Conservation (phyloP, 1,139 yeast genomes). For the Suhomyces panamericanus region DNA sequence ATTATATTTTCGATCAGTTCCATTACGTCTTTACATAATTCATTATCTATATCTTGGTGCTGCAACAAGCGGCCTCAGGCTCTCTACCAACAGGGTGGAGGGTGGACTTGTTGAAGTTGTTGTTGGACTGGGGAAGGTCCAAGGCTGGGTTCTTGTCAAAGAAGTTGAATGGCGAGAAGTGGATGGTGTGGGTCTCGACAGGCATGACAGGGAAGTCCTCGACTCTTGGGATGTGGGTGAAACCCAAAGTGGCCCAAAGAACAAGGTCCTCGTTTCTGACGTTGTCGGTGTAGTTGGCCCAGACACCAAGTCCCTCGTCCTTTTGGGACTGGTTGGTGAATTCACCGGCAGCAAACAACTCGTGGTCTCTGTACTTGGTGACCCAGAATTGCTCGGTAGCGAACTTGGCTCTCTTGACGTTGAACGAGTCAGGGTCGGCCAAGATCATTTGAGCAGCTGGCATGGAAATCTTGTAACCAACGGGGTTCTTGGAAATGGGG, state of each 20-base stretch:
- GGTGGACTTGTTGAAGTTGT: conserved; percentile 71
- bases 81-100: conserved; percentile 29
- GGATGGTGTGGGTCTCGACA: conserved; percentile 69
- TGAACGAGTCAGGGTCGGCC: conserved; percentile 64
- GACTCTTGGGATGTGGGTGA: conserved; percentile 84
- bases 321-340: conserved; percentile 72
- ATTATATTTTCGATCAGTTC: too few species aligned
- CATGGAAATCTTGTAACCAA: conserved; percentile 77
- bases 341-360: conserved; percentile 74
- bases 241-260: conserved; percentile 84
- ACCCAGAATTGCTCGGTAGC: conserved; percentile 80
- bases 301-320: conserved; percentile 63
- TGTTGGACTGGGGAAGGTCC: conserved; percentile 75
- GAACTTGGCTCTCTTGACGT: conserved; percentile 65
- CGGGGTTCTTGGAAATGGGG: conserved; percentile 74
- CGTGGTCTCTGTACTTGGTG: conserved; percentile 67
- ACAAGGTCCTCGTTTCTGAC: conserved; percentile 83
- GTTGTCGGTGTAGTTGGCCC: conserved; percentile 67
- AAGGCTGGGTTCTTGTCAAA: conserved; percentile 81
- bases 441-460: conserved; percentile 76
- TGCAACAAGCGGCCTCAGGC: conserved; percentile 43
- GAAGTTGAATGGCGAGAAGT: conserved; percentile 74
- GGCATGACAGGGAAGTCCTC: conserved; percentile 97
- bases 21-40: not conserved
- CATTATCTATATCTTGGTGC: conserved; percentile 30